Conservation (phyloP, 768 basidiomycete genomes). For the Boletellus emodensis region DNA sequence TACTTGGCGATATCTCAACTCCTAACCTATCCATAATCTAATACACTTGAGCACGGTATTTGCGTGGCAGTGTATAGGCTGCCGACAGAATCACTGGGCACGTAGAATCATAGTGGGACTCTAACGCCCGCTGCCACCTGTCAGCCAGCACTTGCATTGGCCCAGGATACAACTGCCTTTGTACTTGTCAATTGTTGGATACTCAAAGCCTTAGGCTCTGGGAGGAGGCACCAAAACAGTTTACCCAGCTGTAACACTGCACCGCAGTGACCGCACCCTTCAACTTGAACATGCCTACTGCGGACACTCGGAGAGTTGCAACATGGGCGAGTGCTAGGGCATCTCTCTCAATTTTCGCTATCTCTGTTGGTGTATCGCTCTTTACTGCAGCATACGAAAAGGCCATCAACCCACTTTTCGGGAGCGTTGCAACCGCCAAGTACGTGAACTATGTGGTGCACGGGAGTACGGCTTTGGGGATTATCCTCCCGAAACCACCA, state of each 20-base stretch:
- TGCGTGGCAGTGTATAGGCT: too few species aligned
- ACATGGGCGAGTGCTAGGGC: slow-evolving; percentile 13
- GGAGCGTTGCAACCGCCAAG: slow-evolving; percentile 49
- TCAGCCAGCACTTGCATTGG: too few species aligned
- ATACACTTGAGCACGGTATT: too few species aligned
- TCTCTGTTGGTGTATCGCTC: slow-evolving; percentile 45
- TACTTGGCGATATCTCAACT: background rate
- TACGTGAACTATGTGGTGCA: slow-evolving; percentile 42
- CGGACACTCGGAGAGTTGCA: background rate
- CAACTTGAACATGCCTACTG: slow-evolving; percentile 1
- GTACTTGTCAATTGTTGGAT: too few species aligned
- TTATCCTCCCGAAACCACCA: slow-evolving; percentile 30
- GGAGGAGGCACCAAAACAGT: too few species aligned
- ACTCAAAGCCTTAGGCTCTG: too few species aligned
- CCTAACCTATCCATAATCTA: too few species aligned
- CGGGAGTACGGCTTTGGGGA: slow-evolving; percentile 33
- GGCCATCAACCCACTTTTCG: slow-evolving; percentile 67
- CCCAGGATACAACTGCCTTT: too few species aligned
- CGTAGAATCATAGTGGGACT: too few species aligned
- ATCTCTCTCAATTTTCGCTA: slow-evolving; percentile 24
- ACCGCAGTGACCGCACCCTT: background rate
- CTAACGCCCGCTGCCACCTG: too few species aligned
- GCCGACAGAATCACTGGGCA: too few species aligned
- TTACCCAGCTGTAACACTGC: too few species aligned
- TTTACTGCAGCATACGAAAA: slow-evolving; percentile 60